These are phyloP conservation scores for Boletus pseudopeckii DNA, from an alignment of 768 basidiomycete genomes.

Conservation along the genomic window DNA sequence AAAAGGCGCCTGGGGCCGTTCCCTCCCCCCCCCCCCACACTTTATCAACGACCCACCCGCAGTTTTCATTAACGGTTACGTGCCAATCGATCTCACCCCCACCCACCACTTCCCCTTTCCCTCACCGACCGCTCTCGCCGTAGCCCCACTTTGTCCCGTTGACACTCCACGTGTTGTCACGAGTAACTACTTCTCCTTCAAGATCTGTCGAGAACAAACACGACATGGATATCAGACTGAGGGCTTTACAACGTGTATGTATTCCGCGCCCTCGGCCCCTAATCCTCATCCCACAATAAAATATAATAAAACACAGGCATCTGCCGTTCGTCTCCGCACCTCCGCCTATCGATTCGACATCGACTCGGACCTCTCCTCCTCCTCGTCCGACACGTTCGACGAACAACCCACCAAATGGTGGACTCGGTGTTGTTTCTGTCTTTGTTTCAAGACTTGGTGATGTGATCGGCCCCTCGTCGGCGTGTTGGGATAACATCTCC, in stretches of 20 bases:
- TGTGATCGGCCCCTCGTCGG: constrained; percentile 1
- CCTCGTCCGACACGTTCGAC: constrained; percentile 25
- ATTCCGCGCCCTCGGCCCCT: neutral
- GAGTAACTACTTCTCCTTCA: neutral
- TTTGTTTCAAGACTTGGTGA: constrained; percentile 28
- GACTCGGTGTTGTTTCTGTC: constrained; percentile 10
- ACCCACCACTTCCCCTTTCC: neutral
- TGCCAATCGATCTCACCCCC: neutral
- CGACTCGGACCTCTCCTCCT: constrained; percentile 25
- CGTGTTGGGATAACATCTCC: constrained; percentile 4
- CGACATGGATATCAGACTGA: constrained; percentile 10
- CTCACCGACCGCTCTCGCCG: neutral
- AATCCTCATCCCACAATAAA: neutral
- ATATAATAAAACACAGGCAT: neutral
- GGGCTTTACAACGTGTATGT: constrained; percentile 9
- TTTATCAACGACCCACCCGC: neutral
- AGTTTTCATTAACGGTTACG: neutral
- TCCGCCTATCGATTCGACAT: constrained; percentile 20
- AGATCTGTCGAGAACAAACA: neutral
- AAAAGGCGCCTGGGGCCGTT: neutral
- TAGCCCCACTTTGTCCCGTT: neutral
- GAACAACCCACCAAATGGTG: constrained; percentile 22
- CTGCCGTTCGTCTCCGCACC: constrained; percentile 2
- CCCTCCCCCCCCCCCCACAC: neutral
- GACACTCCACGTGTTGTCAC: neutral